Evolutionary conservation across 345 rosid species (phyloP).

Genomic region (Eucalyptus microcorys): DNA sequence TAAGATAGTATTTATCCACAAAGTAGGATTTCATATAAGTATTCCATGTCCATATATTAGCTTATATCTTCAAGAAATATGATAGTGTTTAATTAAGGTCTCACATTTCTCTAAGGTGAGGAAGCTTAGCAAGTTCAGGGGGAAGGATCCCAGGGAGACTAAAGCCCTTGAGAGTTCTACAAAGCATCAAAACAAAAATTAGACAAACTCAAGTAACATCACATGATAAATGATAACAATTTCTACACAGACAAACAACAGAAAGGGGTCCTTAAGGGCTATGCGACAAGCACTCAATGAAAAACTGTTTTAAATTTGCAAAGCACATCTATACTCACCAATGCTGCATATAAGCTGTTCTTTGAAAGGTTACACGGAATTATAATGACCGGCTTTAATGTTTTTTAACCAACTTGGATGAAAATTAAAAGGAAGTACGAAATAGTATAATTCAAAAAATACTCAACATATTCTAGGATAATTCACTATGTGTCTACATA

Average conservation of each 20-base stretch:
- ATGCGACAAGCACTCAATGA: neutral
- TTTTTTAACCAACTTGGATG: neutral
- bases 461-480: neutral
- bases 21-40: neutral
- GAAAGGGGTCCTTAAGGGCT: neutral
- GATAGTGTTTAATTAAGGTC: neutral
- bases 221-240: neutral
- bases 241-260: neutral
- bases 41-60: neutral
- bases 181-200: neutral
- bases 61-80: neutral
- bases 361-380: neutral
- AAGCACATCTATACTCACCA: neutral
- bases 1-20: neutral
- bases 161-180: constrained; percentile 27
- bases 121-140: constrained; percentile 44
- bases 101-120: constrained; percentile 43
- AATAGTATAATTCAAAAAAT: neutral
- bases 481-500: neutral
- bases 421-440: neutral
- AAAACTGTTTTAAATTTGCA: neutral
- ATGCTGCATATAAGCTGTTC: neutral
- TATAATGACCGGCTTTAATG: neutral
- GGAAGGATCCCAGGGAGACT: constrained; percentile 73
- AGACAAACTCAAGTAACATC: neutral